Percentiles rank a stretch among this genome's conserved stretches.
phyloP scores from a whole-genome alignment of 1,139 yeast genomes.

The Scheffersomyces illinoinensis region DNA sequence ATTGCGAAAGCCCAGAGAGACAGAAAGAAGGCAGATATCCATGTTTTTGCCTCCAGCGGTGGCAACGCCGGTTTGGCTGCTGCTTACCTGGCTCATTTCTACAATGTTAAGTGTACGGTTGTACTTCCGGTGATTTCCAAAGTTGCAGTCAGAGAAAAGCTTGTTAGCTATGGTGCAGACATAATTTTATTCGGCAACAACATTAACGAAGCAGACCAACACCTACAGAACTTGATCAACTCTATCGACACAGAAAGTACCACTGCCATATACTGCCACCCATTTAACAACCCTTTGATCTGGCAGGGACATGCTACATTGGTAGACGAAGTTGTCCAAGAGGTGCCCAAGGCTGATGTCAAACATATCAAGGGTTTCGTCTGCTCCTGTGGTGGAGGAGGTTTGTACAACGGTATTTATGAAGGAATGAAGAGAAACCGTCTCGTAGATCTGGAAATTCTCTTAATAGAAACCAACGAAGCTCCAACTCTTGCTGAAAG shows the following conservation, averaged over 20 bases:
- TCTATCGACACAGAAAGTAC: conserved; percentile 12
- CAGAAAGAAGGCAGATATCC: conserved; percentile 25
- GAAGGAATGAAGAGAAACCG: conserved; percentile 50
- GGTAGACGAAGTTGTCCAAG: conserved; percentile 53
- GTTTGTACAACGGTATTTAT: conserved; percentile 64
- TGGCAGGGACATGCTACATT: conserved; percentile 72
- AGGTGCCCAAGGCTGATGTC: conserved; percentile 16
- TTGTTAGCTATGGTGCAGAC: conserved; percentile 51
- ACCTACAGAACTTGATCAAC: conserved; percentile 30
- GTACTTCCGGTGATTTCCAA: conserved; percentile 59
- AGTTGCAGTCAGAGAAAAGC: conserved; percentile 24
- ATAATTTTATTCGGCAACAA: conserved; percentile 56
- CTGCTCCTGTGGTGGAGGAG: conserved; percentile 78
- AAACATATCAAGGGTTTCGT: conserved; percentile 55
- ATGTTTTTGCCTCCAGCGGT: conserved; percentile 66
- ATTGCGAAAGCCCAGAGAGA: conserved; percentile 20
- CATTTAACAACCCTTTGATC: conserved; percentile 60
- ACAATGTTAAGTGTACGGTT: conserved; percentile 57
- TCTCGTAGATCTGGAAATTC: conserved; percentile 16
- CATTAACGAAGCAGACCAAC: conserved; percentile 68
- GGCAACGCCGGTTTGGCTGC: conserved; percentile 84
- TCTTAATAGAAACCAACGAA: conserved; percentile 55
- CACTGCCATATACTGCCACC: conserved; percentile 63
- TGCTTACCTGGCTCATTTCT: conserved; percentile 54
- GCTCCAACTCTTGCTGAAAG: conserved; percentile 59